Percentiles rank a stretch among this genome's conserved stretches.
phyloP scores from a whole-genome alignment of 176 grass and related monocot genomes.

The Oryza punctata region DNA sequence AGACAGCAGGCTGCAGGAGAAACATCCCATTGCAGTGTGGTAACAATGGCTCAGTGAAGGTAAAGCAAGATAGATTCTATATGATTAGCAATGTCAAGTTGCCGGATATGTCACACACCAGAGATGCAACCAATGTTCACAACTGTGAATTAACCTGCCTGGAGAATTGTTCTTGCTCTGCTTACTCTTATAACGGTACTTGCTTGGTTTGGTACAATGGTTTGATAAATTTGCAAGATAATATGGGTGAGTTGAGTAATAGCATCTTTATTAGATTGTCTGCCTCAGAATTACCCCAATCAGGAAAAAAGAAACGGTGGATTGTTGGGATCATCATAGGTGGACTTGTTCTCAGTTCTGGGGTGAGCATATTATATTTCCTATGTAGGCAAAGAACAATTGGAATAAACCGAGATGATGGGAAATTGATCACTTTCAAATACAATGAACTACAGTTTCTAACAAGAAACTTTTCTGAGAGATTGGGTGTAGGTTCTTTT shows the following conservation, averaged over 20 bases:
- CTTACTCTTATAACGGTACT: constrained; percentile 36
- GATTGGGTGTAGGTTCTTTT: constrained; percentile 34
- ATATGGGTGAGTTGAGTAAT: background rate
- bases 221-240: constrained; percentile 50
- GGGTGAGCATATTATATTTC: background rate
- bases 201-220: constrained; percentile 41
- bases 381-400: background rate
- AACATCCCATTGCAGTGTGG: constrained; percentile 26
- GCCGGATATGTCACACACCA: constrained; percentile 1
- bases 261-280: constrained; percentile 44
- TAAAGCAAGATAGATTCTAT: constrained; percentile 27
- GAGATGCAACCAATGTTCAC: background rate
- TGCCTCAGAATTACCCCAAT: constrained; percentile 30
- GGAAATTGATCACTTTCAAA: constrained; percentile 18
- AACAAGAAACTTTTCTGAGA: constrained; percentile 47
- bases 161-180: constrained; percentile 42
- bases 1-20: constrained; percentile 38
- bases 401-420: background rate
- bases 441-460: constrained; percentile 25
- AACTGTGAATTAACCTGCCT: constrained; percentile 33
- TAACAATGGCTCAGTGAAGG: background rate
- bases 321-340: background rate
- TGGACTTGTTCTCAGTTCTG: background rate
- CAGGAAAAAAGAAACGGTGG: constrained; percentile 30
- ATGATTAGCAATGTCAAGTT: constrained; percentile 11